phyloP scores from a whole-genome alignment of 768 basidiomycete genomes.

The Mycena epipterygia region DNA sequence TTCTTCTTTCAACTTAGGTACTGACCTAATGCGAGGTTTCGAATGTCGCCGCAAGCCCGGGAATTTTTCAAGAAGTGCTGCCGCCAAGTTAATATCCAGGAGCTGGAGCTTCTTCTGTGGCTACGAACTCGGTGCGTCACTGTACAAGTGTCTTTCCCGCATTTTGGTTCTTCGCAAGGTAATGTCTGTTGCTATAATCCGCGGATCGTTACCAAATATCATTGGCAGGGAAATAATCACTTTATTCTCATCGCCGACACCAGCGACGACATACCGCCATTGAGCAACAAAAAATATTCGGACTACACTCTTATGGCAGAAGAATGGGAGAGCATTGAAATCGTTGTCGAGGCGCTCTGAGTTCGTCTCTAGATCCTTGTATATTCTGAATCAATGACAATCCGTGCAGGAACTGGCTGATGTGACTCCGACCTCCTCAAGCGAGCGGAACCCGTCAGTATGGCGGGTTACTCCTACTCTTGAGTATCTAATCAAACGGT shows the following conservation, averaged over 20 bases:
- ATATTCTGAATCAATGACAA: background rate
- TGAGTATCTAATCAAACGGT: background rate
- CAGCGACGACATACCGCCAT: slow-evolving; percentile 38
- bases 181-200: too few species aligned
- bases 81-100: background rate
- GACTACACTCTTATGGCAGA: slow-evolving; percentile 36
- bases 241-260: slow-evolving; percentile 41
- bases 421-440: background rate
- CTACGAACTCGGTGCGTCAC: slow-evolving; percentile 12
- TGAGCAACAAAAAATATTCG: slow-evolving; percentile 43
- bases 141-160: slow-evolving; percentile 3
- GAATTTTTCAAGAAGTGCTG: background rate
- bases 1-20: slow-evolving; percentile 21
- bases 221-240: too few species aligned
- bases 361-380: slow-evolving; percentile 10
- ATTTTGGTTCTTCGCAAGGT: background rate
- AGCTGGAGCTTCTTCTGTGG: background rate
- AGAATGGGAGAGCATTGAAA: slow-evolving; percentile 42
- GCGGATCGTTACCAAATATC: too few species aligned
- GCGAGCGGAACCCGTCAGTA: background rate
- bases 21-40: background rate
- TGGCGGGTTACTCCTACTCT: background rate
- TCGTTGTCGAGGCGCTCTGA: slow-evolving; percentile 42
- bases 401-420: background rate
- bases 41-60: background rate